Base-by-base conservation (phyloP, 305 asterid species). In the Rubia peregrina region DNA sequence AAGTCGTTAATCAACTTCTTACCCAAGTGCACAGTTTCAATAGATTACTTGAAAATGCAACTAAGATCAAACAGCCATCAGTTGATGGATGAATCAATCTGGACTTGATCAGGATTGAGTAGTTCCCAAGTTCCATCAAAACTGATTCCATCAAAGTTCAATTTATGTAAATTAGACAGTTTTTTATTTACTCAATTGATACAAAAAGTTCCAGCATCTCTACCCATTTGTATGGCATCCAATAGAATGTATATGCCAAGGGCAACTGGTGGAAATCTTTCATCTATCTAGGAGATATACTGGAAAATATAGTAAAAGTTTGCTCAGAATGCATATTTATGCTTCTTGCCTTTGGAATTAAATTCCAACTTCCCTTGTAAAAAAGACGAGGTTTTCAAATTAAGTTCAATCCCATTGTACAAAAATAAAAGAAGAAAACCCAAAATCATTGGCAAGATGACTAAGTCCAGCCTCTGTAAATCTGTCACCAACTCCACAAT, bases 151-250 rank as follows among this genome's bases (percentile, higher is more conserved):
- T 3, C 33, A 30, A 51, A 51, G 57, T 51, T 5, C 57, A 51
- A 51, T 51, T 13, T 51, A 51, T 13, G 57, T 51, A 7, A 51
- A 51, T 51, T 3, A 51, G 33, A 30, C 21, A 51, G 19, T 51
- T 14, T 13, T 2, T 51, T 51, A 5, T 19, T 6, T 51, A 19
- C 57, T 19, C 19, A 51, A 19, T 51, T 6, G 21, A 51, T 9
- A 46, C 53, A n/a, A 5, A 14, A 1, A 3, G 8, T 55, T 19
- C 26, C 26, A 55, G 61, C 26, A 55, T 55, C 61, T 55, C 11
- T n/a, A 51, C 57, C 64, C 14, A 21, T 59, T 24, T 59, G 30
- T 21, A 59, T 59, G 63, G 63, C 63, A 59, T 22, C 36, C 63
- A 59, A 59, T 30, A 22, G 38, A 59, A 59, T 22, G 36, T 16